Evolutionary conservation across 768 basidiomycete genomes (phyloP).

Genomic region (Lactarius indigo): DNA sequence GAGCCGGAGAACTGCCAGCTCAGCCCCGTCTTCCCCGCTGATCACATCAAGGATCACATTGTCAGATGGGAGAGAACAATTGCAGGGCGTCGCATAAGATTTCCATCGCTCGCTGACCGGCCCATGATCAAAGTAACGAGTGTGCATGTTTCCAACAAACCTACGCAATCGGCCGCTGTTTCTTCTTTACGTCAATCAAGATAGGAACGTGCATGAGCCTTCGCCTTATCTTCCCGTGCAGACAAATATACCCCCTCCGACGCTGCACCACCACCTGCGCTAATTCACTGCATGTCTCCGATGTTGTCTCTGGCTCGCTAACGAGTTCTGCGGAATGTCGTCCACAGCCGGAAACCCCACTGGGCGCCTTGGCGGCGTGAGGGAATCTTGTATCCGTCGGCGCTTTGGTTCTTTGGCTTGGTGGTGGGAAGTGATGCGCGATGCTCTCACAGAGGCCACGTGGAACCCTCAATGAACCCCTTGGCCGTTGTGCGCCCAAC

Average conservation of each 20-base stretch:
- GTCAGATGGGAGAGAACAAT: too few species aligned
- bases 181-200: slow-evolving; percentile 55
- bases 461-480: slow-evolving; percentile 64
- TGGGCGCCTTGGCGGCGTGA: slow-evolving; percentile 41
- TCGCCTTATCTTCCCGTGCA: slow-evolving; percentile 25
- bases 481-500: slow-evolving; percentile 64
- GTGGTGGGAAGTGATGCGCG: slow-evolving; percentile 15
- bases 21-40: too few species aligned
- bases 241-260: slow-evolving; percentile 22
- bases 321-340: slow-evolving; percentile 64
- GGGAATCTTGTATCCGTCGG: background rate
- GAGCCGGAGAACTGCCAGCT: too few species aligned
- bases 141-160: background rate
- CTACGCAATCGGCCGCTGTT: slow-evolving; percentile 30
- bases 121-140: too few species aligned
- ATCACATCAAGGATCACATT: too few species aligned
- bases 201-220: slow-evolving; percentile 60
- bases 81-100: too few species aligned
- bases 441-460: slow-evolving; percentile 73
- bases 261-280: slow-evolving; percentile 12
- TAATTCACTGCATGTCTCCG: slow-evolving; percentile 55
- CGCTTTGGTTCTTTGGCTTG: slow-evolving; percentile 9
- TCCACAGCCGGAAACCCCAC: slow-evolving; percentile 32
- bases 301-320: slow-evolving; percentile 57
- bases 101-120: too few species aligned